phyloP scores from a whole-genome alignment of 495 filamentous ascomycete species.

The Podospora bellae-mahoneyi region DNA sequence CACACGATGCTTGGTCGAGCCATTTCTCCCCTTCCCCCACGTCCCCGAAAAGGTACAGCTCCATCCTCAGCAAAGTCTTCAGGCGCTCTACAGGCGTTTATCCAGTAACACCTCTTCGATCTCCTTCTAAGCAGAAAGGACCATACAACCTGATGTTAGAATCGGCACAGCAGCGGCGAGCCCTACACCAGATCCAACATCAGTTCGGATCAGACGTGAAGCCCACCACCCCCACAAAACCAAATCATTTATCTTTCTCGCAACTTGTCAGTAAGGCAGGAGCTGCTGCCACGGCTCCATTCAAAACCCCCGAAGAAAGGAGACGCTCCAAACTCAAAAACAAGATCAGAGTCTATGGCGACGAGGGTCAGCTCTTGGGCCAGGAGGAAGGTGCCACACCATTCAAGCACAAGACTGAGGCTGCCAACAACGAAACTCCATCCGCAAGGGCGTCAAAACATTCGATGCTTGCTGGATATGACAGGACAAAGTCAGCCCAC shows the following conservation, averaged over 20 bases:
- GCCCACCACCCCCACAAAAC: background rate
- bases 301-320: background rate
- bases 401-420: background rate
- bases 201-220: background rate
- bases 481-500: background rate
- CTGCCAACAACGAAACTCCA: background rate
- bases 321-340: conserved; percentile 3
- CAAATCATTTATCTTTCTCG: background rate
- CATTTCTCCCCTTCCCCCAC: background rate
- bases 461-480: background rate
- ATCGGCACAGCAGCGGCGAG: background rate
- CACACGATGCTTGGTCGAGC: background rate
- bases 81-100: conserved; percentile 1
- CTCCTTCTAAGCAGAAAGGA: background rate
- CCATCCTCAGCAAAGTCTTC: conserved; percentile 21
- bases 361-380: conserved; percentile 11
- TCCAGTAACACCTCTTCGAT: background rate
- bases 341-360: conserved; percentile 13
- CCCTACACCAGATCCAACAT: background rate
- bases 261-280: background rate
- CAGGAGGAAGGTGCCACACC: background rate
- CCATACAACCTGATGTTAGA: background rate
- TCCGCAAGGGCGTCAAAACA: background rate
- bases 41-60: conserved; percentile 8
- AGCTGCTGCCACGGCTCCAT: background rate